Base-by-base conservation (phyloP, 768 basidiomycete genomes). In the Cystobasidium ongulense region DNA sequence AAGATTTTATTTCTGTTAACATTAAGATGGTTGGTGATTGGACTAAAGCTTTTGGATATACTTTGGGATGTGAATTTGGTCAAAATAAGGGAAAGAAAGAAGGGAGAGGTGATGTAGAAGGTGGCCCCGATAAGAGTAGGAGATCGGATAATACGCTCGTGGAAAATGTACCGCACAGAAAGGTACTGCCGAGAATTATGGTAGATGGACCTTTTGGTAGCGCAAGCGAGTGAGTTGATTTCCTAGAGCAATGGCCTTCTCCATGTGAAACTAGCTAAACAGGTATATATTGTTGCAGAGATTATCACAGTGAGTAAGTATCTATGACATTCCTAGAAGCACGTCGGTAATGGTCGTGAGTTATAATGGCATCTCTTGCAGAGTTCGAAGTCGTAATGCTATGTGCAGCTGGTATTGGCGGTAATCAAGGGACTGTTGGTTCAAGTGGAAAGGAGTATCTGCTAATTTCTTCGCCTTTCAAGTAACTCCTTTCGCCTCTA, bases 201-300 rank as follows among this genome's bases (percentile, higher is more conserved):
- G 86, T 97, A 63, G 94, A 97, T 78, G 94, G 93, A 18, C 94
- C 94, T 3, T 97, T 96, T 80, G 94, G 94, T 17, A 88, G 87
- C 75, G 92, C 94, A 10, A 88, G 87, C 50, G 94, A 98, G 36
- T 66, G 23, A 50, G 64, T n/a, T n/a, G n/a, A n/a, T 64, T 33
- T 25, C 25, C 13, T 35, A 8, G 63, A 10, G 57, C 72, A 38
- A 72, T 65, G 68, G 64, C 13, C 57, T 61, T 61, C 25, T 13
- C 31, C 25, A 23, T 33, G 13, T 27, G 25, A 61, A 11, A 61
- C 57, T 33, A 33, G 57, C 57, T 61, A 27, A 61, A 11, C 35
- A 36, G 73, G 41, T 15, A 4, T 13, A 52, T 25, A 36, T 73
- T 4, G 15, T 29, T 5, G 27, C 36, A 64, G 63, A 13, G 64